Evolutionary conservation across 2,329 filamentous ascomycete species (phyloP).

Genomic region (Calycina herbarum): DNA sequence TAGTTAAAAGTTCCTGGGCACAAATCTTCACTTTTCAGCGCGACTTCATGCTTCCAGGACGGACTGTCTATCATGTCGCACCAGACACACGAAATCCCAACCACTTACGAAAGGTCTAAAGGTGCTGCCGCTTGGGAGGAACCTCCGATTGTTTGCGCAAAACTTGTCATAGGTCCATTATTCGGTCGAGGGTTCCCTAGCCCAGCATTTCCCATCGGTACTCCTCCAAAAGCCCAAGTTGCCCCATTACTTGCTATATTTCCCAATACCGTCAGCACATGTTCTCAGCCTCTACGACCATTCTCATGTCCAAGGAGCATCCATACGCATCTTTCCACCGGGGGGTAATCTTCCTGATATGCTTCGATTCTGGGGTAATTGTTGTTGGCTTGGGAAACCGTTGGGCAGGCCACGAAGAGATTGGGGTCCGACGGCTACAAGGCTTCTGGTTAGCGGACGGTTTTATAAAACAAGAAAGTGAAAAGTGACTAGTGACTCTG

Average conservation of each 20-base stretch:
- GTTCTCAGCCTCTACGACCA: neutral
- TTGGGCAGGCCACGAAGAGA: slow-evolving; percentile 61
- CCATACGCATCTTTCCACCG: slow-evolving; percentile 64
- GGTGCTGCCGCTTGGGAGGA: slow-evolving; percentile 63
- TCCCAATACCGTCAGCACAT: slow-evolving; percentile 28
- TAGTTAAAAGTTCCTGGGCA: slow-evolving; percentile 17
- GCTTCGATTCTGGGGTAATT: slow-evolving; percentile 54
- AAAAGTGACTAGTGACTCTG: neutral
- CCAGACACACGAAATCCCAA: neutral
- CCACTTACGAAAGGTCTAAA: slow-evolving; percentile 64
- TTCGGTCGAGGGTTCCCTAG: slow-evolving; percentile 53
- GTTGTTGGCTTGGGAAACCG: slow-evolving; percentile 60
- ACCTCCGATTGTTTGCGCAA: slow-evolving; percentile 62
- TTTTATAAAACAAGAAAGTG: neutral
- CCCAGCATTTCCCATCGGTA: slow-evolving; percentile 59
- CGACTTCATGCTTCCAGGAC: neutral
- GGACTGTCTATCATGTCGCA: neutral
- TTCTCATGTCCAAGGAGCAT: slow-evolving; percentile 11
- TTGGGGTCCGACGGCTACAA: slow-evolving; percentile 54
- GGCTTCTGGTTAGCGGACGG: slow-evolving; percentile 24
- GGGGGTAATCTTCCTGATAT: slow-evolving; percentile 61
- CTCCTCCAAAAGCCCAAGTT: slow-evolving; percentile 63
- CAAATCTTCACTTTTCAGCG: neutral
- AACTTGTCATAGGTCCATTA: slow-evolving; percentile 62
- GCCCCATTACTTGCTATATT: slow-evolving; percentile 39